A percentile compares a stretch with the other conserved stretches of the same genome.
phyloP scores from a whole-genome alignment of 2,329 filamentous ascomycete genomes.

The Cytospora piceicola region DNA sequence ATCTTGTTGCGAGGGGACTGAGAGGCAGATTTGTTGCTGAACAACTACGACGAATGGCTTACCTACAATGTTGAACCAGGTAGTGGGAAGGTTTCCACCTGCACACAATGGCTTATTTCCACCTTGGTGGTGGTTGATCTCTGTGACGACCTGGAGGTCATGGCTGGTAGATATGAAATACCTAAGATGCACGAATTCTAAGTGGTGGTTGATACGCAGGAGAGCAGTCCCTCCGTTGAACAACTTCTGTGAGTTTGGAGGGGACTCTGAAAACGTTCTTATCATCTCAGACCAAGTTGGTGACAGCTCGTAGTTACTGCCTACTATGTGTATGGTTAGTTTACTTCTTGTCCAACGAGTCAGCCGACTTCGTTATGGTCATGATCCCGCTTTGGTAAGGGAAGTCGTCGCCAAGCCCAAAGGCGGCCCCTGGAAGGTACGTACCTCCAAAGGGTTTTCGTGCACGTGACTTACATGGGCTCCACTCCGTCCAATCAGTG shows the following conservation, averaged over 20 bases:
- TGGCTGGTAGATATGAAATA: not conserved
- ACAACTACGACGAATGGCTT: conserved; percentile 1
- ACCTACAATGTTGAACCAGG: not conserved
- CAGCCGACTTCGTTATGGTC: not conserved
- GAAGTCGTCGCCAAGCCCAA: not conserved
- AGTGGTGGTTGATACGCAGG: not conserved
- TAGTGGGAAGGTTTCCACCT: not conserved
- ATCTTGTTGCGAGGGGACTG: not conserved
- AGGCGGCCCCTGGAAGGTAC: not conserved
- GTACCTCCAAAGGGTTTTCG: not conserved
- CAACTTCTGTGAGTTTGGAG: not conserved
- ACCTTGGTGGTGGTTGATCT: not conserved
- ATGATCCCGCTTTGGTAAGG: not conserved
- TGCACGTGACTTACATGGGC: conserved; percentile 12
- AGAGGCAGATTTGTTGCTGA: conserved; percentile 8
- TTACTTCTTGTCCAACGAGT: not conserved
- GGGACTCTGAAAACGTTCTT: not conserved
- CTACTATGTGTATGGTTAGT: not conserved
- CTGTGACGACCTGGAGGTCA: not conserved
- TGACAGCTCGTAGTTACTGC: not conserved
- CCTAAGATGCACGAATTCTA: not conserved
- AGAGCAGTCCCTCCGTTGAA: not conserved
- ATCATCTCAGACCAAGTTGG: not conserved
- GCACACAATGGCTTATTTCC: not conserved
- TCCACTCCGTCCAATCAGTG: conserved; percentile 15